A percentile compares a stretch with the other conserved stretches of the same genome.
phyloP scores from a whole-genome alignment of 2,329 filamentous ascomycete species.

The Alternaria arbusti region DNA sequence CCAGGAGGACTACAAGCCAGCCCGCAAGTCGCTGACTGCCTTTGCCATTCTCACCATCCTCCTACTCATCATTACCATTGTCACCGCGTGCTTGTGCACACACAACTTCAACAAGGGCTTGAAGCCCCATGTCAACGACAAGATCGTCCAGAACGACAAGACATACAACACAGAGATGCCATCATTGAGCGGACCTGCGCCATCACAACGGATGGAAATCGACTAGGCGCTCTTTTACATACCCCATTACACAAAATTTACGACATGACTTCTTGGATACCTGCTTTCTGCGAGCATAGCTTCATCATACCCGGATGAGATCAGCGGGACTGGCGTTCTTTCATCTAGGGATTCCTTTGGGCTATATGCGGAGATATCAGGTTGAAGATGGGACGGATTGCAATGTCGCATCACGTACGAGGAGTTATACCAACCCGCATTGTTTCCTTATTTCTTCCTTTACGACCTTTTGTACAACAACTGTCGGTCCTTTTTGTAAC shows the following conservation, averaged over 20 bases:
- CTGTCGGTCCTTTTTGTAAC: slow-evolving; percentile 19
- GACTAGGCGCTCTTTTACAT: slow-evolving; percentile 34
- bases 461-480: slow-evolving; percentile 25
- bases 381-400: slow-evolving; percentile 3
- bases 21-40: slow-evolving; percentile 83
- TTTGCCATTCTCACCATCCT: slow-evolving; percentile 94
- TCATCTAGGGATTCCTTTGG: slow-evolving; percentile 18
- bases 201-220: slow-evolving; percentile 53
- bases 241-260: slow-evolving; percentile 21
- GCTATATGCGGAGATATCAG: slow-evolving; percentile 9
- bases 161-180: slow-evolving; percentile 59
- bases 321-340: slow-evolving; percentile 33
- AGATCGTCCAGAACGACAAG: slow-evolving; percentile 59
- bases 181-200: slow-evolving; percentile 53
- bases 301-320: slow-evolving; percentile 30
- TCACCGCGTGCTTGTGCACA: slow-evolving; percentile 85
- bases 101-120: slow-evolving; percentile 88
- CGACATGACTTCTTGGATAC: slow-evolving; percentile 31
- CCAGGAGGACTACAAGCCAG: slow-evolving; percentile 71
- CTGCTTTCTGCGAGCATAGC: slow-evolving; percentile 37
- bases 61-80: slow-evolving; percentile 85
- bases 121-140: slow-evolving; percentile 79
- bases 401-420: slow-evolving; percentile 10
- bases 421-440: slow-evolving; percentile 11
- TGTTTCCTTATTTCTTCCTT: slow-evolving; percentile 4